Base-by-base conservation (phyloP, 768 basidiomycete genomes). In the Rhizopogon vesiculosus region DNA sequence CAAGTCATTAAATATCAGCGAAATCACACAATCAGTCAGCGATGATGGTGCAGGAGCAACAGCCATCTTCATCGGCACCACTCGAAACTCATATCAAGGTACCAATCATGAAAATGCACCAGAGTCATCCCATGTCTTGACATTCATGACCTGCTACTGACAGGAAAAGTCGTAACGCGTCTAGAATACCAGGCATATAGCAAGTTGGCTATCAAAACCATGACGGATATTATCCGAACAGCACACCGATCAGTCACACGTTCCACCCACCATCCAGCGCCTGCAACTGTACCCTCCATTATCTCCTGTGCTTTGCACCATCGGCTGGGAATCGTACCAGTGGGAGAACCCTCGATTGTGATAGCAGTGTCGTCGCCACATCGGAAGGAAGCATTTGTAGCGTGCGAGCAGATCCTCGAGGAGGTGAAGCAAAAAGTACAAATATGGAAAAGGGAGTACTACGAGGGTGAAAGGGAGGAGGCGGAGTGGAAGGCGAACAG, bases 401-500 rank as follows among this genome's bases (percentile, higher is more conserved):
- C 84, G 16, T 91, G 89, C 67, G 91, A 93, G 69, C 81, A 75
- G 62, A 83, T 94, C 56, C 76, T 96, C n/a, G 93, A 96, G 68
- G 80, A 85, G 56, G 86, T 95, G 54, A 96, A 96, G 74, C 72
- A 71, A 57, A 86, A 82, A 64, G 91, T 80, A 42, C 92, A 91
- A 69, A 88, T 95, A 59, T 96, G 93, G 93, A 95, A 96, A 74
- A 74, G 89, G 62, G 93, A 95, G 66, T 90, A 81, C 64, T 95
- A 94, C 62, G 86, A 86, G 64, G 87, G 83, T 7, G 80, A 83
- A 61, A 68, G 69, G 49, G 85, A 75, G 33, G 76, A 74, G 49
- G 87, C 86, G 9, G 78, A 81, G 64, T 89, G 88, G 88, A 89
- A 89, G 69, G 77, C 76, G 57, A 89, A 89, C 66, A 60, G 60